A percentile compares a stretch with the other conserved stretches of the same genome.
These are phyloP conservation scores for Liquidambar formosana DNA, from an alignment of 164 flowering plant species.

Conservation along the genomic window DNA sequence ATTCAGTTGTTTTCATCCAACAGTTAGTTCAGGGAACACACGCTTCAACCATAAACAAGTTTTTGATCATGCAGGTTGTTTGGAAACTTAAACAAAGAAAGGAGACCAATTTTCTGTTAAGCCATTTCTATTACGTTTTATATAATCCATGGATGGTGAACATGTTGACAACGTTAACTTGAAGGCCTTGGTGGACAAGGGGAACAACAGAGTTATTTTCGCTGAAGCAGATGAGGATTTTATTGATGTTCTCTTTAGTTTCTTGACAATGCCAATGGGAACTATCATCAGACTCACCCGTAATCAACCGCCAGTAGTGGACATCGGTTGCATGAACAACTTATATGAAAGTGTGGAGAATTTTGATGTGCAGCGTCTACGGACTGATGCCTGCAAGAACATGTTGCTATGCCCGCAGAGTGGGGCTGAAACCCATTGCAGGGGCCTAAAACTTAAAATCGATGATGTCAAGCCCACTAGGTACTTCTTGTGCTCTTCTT, in stretches of 20 bases:
- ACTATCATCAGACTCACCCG: constrained; percentile 10
- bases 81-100: too few relatives aligned
- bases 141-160: neutral
- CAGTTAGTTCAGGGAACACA: too few relatives aligned
- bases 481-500: neutral
- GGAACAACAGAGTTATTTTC: constrained; percentile 12
- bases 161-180: neutral
- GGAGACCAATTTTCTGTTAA: too few relatives aligned
- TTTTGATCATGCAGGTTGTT: too few relatives aligned
- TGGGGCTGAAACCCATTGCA: neutral
- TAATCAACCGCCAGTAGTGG: neutral
- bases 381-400: constrained; percentile 8
- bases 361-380: constrained; percentile 7
- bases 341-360: constrained; percentile 18
- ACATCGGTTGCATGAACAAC: constrained; percentile 20
- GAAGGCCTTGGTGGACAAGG: constrained; percentile 19
- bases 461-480: neutral
- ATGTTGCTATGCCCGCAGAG: constrained; percentile 19
- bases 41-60: too few relatives aligned
- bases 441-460: constrained; percentile 1
- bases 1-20: too few relatives aligned
- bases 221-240: constrained; percentile 14
- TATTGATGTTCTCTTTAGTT: constrained; percentile 20
- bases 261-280: constrained; percentile 27
- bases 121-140: too few relatives aligned